Percentiles rank a stretch among this genome's conserved stretches.
Evolutionary conservation across 2,329 filamentous ascomycete species (phyloP).

Genomic region (Nigrospora sphaerica): DNA sequence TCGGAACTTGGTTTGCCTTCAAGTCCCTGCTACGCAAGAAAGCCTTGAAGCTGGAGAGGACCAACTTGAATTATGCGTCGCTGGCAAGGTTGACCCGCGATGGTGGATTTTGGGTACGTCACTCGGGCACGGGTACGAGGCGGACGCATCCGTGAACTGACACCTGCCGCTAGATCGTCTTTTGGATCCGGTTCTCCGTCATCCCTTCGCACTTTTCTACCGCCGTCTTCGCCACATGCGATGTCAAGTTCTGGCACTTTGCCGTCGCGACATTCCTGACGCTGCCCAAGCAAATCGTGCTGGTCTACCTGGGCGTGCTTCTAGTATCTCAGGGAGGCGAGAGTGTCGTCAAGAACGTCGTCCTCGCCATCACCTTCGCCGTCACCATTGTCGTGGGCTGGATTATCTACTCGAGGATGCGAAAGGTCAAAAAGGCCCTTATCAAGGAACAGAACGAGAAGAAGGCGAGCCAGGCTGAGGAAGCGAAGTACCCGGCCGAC

Average conservation of each 20-base stretch:
- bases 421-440: slow-evolving; percentile 22
- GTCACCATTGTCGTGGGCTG: slow-evolving; percentile 26
- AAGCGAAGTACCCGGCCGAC: neutral
- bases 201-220: slow-evolving; percentile 34
- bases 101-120: slow-evolving; percentile 29
- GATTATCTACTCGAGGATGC: slow-evolving; percentile 30
- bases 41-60: slow-evolving; percentile 29
- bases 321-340: slow-evolving; percentile 18
- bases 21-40: slow-evolving; percentile 26
- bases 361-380: slow-evolving; percentile 24
- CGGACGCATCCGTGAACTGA: neutral
- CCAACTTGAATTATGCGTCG: slow-evolving; percentile 31
- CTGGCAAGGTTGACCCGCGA: slow-evolving; percentile 31
- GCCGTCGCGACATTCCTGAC: slow-evolving; percentile 30
- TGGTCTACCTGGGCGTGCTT: slow-evolving; percentile 32
- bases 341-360: slow-evolving; percentile 22
- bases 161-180: slow-evolving; percentile 21
- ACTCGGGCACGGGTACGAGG: no score
- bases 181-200: slow-evolving; percentile 31
- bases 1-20: slow-evolving; percentile 33
- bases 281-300: slow-evolving; percentile 32
- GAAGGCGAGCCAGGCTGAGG: neutral
- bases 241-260: slow-evolving; percentile 33
- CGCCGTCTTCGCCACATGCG: slow-evolving; percentile 34
- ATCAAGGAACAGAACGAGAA: slow-evolving; percentile 20